A percentile compares a stretch with the other conserved stretches of the same genome.
Conservation (phyloP, 805 yeast genomes). For the Saccharomycopsis vini region DNA sequence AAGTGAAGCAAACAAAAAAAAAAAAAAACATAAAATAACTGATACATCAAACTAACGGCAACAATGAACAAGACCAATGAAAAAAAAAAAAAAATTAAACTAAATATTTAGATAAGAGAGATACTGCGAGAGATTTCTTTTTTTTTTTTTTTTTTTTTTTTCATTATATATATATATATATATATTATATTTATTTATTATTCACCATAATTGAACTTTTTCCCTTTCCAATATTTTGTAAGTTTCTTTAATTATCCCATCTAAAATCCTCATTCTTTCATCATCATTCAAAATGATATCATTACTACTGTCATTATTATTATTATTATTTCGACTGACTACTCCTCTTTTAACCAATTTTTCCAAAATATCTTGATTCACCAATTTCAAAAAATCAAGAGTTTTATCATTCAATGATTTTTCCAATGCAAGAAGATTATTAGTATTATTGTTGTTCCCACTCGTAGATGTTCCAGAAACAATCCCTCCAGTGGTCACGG, state of each 20-base stretch:
- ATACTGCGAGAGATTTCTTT: no score
- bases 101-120: no score
- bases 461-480: no score
- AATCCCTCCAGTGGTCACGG: no score
- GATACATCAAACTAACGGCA: no score
- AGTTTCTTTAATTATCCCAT: background rate
- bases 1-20: no score
- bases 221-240: background rate
- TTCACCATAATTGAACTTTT: conserved; percentile 1
- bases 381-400: background rate
- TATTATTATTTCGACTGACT: background rate
- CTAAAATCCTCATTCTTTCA: conserved; percentile 1
- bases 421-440: background rate
- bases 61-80: no score
- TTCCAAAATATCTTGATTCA: conserved; percentile 1
- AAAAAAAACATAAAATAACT: no score
- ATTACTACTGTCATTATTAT: background rate
- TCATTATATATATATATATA: background rate
- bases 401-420: background rate
- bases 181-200: background rate
- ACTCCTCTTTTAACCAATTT: background rate
- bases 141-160: no score
- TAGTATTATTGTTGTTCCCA: no score
- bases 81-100: background rate
- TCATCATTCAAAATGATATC: background rate